A percentile compares a stretch with the other conserved stretches of the same genome.
Evolutionary conservation across 352 stramenopile genomes (phyloP).

Genomic region (Albugo laibachii): DNA sequence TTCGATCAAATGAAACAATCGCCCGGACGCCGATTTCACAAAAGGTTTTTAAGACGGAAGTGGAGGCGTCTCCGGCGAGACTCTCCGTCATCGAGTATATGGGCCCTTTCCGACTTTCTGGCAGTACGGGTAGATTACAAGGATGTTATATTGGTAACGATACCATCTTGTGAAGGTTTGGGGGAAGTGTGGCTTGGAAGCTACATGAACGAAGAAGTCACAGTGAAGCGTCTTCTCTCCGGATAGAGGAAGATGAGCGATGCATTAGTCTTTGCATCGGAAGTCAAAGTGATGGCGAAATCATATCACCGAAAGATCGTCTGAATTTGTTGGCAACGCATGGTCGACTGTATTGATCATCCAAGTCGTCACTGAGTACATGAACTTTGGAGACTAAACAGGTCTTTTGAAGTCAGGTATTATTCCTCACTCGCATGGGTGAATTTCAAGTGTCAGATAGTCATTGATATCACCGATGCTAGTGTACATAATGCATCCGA

Average conservation of each 20-base stretch:
- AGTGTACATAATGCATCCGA: slow-evolving; percentile 39
- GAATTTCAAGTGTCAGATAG: slow-evolving; percentile 45
- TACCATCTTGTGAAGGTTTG: slow-evolving; percentile 38
- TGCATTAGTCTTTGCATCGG: slow-evolving; percentile 27
- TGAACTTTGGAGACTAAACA: slow-evolving; percentile 45
- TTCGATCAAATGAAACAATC: slow-evolving; percentile 7
- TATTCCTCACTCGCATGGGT: slow-evolving; percentile 23
- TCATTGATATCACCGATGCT: slow-evolving; percentile 45
- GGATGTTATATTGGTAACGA: slow-evolving; percentile 27
- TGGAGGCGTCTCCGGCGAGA: slow-evolving; percentile 5
- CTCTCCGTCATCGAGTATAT: slow-evolving; percentile 27
- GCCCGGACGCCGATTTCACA: slow-evolving; percentile 14
- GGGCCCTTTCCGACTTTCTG: slow-evolving; percentile 37
- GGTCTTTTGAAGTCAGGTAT: slow-evolving; percentile 20
- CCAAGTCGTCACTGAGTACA: slow-evolving; percentile 40
- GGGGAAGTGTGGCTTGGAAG: slow-evolving; percentile 46
- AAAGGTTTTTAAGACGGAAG: slow-evolving; percentile 12
- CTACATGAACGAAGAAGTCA: slow-evolving; percentile 45
- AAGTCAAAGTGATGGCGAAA: slow-evolving; percentile 34
- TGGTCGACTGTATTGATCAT: slow-evolving; percentile 42
- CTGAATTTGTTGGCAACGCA: slow-evolving; percentile 36
- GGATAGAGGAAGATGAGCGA: slow-evolving; percentile 35
- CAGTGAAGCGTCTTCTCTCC: slow-evolving; percentile 30
- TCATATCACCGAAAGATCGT: slow-evolving; percentile 48
- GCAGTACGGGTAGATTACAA: slow-evolving; percentile 31